Evolutionary conservation across 768 basidiomycete genomes (phyloP).

Genomic region (Mrakia frigida): DNA sequence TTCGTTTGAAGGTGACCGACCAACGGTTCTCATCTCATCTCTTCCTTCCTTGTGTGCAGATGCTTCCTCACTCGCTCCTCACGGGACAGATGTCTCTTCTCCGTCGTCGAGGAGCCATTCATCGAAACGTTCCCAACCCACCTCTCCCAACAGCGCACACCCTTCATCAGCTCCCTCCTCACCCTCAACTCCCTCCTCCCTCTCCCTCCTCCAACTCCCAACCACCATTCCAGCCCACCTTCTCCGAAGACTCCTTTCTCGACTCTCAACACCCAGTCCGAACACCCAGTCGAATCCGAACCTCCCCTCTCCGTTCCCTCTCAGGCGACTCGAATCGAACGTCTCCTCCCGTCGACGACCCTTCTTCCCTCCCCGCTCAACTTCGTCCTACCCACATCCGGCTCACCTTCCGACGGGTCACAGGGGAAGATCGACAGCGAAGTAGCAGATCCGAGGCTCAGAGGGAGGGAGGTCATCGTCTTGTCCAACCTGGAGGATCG

Average conservation of each 20-base stretch:
- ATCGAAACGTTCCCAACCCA: neutral
- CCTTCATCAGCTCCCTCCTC: neutral
- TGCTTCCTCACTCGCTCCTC: slow-evolving; percentile 22
- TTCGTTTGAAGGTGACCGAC: neutral
- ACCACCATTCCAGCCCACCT: neutral
- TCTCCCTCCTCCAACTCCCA: neutral
- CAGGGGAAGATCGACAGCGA: neutral
- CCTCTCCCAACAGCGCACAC: neutral
- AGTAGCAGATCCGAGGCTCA: neutral
- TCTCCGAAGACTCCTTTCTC: too few relatives aligned
- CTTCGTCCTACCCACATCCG: neutral
- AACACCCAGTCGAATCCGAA: neutral
- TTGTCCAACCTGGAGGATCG: neutral
- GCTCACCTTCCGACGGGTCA: neutral
- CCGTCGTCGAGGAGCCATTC: slow-evolving; percentile 23
- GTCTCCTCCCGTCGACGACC: neutral
- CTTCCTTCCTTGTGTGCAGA: neutral
- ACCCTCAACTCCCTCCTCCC: neutral
- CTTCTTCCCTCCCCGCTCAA: neutral
- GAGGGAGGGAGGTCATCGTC: neutral
- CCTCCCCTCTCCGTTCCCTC: neutral
- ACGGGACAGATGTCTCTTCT: slow-evolving; percentile 24
- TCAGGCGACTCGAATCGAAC: neutral
- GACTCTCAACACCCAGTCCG: neutral
- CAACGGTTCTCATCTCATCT: neutral